phyloP scores from a whole-genome alignment of 2,329 filamentous ascomycete genomes.

The Fusarium dlaminii region DNA sequence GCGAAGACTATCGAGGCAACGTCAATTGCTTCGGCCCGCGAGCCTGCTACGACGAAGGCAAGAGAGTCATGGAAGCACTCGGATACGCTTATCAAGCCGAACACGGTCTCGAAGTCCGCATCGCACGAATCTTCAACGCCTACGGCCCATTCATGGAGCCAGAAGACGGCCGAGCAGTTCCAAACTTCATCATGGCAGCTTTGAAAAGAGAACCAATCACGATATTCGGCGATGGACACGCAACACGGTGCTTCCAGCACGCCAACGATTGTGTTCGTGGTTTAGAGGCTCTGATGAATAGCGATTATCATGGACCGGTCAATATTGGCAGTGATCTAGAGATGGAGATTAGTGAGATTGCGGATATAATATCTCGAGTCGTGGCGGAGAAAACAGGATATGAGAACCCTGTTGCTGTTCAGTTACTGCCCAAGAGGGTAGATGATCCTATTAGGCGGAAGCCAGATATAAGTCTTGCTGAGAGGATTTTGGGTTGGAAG shows the following conservation, averaged over 20 bases:
- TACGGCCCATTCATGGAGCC: constrained; percentile 28
- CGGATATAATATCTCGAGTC: constrained; percentile 16
- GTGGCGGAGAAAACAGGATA: constrained; percentile 21
- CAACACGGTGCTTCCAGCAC: constrained; percentile 29
- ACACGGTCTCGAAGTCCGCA: constrained; percentile 35
- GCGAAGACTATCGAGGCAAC: constrained; percentile 50
- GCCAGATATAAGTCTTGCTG: constrained; percentile 24
- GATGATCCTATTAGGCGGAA: constrained; percentile 29
- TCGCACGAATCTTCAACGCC: constrained; percentile 36
- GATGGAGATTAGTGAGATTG: constrained; percentile 26
- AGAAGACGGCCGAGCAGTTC: constrained; percentile 25
- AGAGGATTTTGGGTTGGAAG: constrained; percentile 17
- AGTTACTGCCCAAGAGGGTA: constrained; percentile 19
- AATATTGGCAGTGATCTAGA: constrained; percentile 34
- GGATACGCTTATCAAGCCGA: constrained; percentile 42
- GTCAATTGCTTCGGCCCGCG: constrained; percentile 53
- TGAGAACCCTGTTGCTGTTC: constrained; percentile 1
- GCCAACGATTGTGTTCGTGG: constrained; percentile 21
- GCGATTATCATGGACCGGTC: constrained; percentile 19
- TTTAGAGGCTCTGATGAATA: constrained; percentile 28
- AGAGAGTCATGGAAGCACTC: constrained; percentile 51
- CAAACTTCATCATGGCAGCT: constrained; percentile 35
- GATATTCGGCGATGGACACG: constrained; percentile 30
- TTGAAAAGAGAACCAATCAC: constrained; percentile 21
- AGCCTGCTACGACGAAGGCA: constrained; percentile 55